Percentiles rank a stretch among this genome's conserved stretches.
These are phyloP conservation scores for Globisporangium radiosum DNA, from an alignment of 352 stramenopile species.

Conservation along the genomic window DNA sequence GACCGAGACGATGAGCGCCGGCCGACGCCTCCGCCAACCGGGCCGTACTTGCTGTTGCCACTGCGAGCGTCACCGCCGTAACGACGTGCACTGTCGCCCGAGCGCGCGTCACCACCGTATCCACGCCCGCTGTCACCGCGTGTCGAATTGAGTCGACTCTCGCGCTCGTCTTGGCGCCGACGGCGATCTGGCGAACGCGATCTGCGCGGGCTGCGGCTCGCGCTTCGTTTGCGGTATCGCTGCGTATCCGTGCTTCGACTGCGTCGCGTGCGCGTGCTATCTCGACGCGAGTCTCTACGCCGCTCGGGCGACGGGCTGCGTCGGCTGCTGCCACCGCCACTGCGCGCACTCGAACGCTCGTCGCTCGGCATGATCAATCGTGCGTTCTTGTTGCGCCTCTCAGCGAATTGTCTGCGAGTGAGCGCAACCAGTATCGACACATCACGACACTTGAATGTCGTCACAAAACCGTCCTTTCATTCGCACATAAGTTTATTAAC, in stretches of 20 bases:
- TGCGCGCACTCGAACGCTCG: slow-evolving; percentile 7
- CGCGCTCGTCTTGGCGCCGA: slow-evolving; percentile 1
- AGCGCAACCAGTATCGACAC: too few relatives aligned
- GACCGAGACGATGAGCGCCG: not conserved
- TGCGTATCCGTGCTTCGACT: slow-evolving; percentile 20
- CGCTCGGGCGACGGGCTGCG: slow-evolving; percentile 9
- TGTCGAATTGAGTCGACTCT: not conserved
- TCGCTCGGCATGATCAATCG: too few relatives aligned
- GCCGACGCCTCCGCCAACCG: not conserved
- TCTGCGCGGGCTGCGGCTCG: slow-evolving; percentile 13
- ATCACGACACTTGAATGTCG: too few relatives aligned
- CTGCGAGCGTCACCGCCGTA: slow-evolving; percentile 1
- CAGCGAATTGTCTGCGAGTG: too few relatives aligned
- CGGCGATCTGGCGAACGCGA: slow-evolving; percentile 10
- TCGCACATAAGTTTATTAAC: too few relatives aligned
- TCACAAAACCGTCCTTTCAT: too few relatives aligned
- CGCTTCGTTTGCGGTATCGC: slow-evolving; percentile 13
- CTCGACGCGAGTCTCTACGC: not conserved
- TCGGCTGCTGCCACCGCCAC: not conserved
- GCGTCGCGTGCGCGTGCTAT: slow-evolving; percentile 8
- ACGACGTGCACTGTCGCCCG: not conserved
- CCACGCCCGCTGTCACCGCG: not conserved
- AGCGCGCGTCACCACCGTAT: not conserved
- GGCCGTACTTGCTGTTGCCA: slow-evolving; percentile 12
- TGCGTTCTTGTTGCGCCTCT: too few relatives aligned